Conservation (phyloP, 2,329 filamentous ascomycete species). For the Penicillium sp. region DNA sequence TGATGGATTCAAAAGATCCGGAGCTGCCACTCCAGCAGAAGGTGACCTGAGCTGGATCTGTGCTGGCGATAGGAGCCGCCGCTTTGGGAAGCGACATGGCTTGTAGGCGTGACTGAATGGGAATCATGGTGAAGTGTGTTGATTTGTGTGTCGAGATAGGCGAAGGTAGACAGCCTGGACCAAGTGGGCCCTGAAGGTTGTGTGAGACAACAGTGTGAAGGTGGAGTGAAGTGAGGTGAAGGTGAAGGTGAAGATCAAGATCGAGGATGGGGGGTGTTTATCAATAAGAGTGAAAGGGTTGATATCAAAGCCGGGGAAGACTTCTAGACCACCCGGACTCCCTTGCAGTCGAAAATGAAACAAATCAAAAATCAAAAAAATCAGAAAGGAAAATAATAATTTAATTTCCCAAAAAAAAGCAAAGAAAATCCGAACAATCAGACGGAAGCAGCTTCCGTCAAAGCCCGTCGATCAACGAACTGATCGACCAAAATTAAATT, state of each 20-base stretch:
- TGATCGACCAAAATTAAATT: conserved; percentile 4
- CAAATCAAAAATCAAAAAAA: conserved; percentile 10
- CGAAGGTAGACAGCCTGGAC: conserved; percentile 1
- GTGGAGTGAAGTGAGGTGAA: conserved; percentile 4
- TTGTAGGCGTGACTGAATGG: conserved; percentile 25
- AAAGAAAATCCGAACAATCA: conserved; percentile 8
- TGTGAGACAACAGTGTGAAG: background rate
- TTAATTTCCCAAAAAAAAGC: background rate
- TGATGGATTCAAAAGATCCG: conserved; percentile 26
- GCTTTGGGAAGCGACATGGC: conserved; percentile 25
- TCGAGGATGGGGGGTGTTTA: conserved; percentile 15
- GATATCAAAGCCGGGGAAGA: conserved; percentile 27
- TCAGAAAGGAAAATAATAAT: background rate
- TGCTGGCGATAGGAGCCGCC: conserved; percentile 23
- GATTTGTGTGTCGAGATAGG: background rate
- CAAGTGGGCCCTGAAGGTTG: conserved; percentile 7
- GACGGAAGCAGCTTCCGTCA: conserved; percentile 8
- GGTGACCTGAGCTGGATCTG: conserved; percentile 22
- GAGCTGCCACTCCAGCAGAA: conserved; percentile 27
- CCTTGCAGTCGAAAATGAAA: conserved; percentile 27
- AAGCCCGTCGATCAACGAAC: conserved; percentile 1
- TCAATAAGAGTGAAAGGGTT: conserved; percentile 19
- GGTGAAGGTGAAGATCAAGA: conserved; percentile 2
- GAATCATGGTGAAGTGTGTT: conserved; percentile 18
- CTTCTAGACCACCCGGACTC: conserved; percentile 28